These are phyloP conservation scores for Diaporthe nobilis DNA, from an alignment of 2,329 filamentous ascomycete genomes.

Conservation along the genomic window DNA sequence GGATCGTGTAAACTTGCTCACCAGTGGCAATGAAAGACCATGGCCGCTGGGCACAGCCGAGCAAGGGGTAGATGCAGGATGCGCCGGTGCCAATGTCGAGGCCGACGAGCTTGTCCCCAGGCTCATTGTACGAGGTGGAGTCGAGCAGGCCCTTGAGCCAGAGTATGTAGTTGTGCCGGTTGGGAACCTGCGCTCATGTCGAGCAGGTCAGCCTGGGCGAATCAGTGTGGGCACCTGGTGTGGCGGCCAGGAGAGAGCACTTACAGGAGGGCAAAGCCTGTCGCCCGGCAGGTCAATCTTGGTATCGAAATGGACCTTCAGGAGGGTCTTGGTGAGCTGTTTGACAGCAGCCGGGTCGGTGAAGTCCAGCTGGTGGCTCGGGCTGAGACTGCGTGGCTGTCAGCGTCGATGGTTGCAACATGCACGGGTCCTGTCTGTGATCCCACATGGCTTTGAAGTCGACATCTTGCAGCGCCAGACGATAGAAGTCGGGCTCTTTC, in stretches of 20 bases:
- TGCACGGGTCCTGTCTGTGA: not conserved
- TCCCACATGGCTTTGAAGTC: slow-evolving; percentile 59
- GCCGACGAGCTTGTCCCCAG: slow-evolving; percentile 71
- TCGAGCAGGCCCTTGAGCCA: slow-evolving; percentile 90
- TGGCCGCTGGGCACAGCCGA: slow-evolving; percentile 78
- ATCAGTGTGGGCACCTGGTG: not conserved
- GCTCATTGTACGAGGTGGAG: slow-evolving; percentile 69
- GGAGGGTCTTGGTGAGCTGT: slow-evolving; percentile 84
- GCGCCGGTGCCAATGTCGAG: slow-evolving; percentile 93
- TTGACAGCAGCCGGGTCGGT: slow-evolving; percentile 81
- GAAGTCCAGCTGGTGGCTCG: slow-evolving; percentile 78
- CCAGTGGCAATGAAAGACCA: slow-evolving; percentile 82
- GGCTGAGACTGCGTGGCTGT: slow-evolving; percentile 51
- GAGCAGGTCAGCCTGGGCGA: slow-evolving; percentile 23
- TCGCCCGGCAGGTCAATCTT: slow-evolving; percentile 79
- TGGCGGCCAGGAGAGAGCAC: slow-evolving; percentile 41
- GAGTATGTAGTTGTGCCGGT: slow-evolving; percentile 88
- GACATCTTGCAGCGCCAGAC: slow-evolving; percentile 57
- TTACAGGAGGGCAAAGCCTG: slow-evolving; percentile 87
- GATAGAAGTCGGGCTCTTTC: slow-evolving; percentile 59
- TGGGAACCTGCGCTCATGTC: slow-evolving; percentile 62
- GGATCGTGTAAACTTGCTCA: slow-evolving; percentile 42
- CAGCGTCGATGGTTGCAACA: slow-evolving; percentile 8
- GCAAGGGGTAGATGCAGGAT: slow-evolving; percentile 90
- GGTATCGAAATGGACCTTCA: slow-evolving; percentile 82